Evolutionary conservation across 306 rosid genomes (phyloP).

Genomic region (Benincasa hispida): DNA sequence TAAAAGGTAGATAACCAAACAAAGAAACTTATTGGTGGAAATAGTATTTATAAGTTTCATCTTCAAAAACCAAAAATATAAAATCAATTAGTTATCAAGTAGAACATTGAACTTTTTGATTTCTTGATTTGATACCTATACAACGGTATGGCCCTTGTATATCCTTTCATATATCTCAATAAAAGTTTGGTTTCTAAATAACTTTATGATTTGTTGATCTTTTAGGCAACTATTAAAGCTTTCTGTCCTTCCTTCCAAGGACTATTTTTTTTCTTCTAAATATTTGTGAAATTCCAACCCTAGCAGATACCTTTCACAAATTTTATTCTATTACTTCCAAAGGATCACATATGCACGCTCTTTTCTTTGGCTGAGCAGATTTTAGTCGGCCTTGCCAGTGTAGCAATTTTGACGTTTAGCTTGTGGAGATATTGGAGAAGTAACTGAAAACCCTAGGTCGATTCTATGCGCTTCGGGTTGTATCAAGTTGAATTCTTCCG

Average conservation of each 20-base stretch:
- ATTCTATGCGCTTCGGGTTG: neutral
- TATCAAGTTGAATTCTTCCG: neutral
- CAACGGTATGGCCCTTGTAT: no score
- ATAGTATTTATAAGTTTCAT: neutral
- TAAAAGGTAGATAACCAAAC: no score
- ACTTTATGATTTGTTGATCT: neutral
- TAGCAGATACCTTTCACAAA: neutral
- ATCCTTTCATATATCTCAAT: no score
- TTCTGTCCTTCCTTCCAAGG: neutral
- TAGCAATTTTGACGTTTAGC: slow-evolving; percentile 43
- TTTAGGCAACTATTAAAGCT: neutral
- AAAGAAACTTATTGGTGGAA: neutral
- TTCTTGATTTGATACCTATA: no score
- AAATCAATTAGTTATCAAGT: neutral
- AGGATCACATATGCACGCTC: neutral
- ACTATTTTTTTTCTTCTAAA: neutral
- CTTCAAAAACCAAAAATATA: neutral
- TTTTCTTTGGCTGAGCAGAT: slow-evolving; percentile 36
- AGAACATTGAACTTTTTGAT: neutral
- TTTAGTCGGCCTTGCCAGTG: slow-evolving; percentile 48
- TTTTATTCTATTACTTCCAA: neutral
- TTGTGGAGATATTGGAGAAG: slow-evolving; percentile 62
- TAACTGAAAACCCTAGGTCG: slow-evolving; percentile 26
- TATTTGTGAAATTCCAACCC: neutral
- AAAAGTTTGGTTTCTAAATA: no score